Conservation (phyloP, 108 stramenopile species). For the Nitzschia palea region DNA sequence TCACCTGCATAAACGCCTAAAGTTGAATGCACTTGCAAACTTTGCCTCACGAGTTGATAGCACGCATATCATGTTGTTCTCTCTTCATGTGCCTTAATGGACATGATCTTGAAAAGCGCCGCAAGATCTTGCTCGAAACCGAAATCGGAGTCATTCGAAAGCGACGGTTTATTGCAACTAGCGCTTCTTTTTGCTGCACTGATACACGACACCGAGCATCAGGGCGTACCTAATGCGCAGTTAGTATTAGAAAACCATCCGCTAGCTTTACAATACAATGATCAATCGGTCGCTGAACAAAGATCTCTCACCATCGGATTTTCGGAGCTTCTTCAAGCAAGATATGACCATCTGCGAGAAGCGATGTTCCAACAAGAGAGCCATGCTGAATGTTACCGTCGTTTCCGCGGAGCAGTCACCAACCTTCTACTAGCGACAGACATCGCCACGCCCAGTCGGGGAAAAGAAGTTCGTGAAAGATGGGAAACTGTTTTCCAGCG, state of each 20-base stretch:
- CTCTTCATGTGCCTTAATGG: constrained; percentile 61
- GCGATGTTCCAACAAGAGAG: constrained; percentile 41
- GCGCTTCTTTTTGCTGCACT: constrained; percentile 72
- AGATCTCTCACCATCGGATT: constrained; percentile 65
- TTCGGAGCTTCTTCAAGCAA: constrained; percentile 49
- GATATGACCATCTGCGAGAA: constrained; percentile 41
- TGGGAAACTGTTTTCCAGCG: constrained; percentile 10
- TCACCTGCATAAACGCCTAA: no score
- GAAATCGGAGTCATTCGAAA: constrained; percentile 25
- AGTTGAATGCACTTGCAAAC: no score
- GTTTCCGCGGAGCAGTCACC: constrained; percentile 62
- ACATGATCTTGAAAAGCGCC: constrained; percentile 48
- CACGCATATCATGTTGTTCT: constrained; percentile 74
- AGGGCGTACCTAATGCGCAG: constrained; percentile 58
- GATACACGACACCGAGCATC: constrained; percentile 78
- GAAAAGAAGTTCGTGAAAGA: not conserved
- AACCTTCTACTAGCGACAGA: constrained; percentile 51
- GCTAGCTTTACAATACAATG: constrained; percentile 76
- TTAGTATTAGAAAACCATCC: constrained; percentile 52
- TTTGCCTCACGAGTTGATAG: constrained; percentile 5
- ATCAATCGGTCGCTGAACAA: constrained; percentile 80
- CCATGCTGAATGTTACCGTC: constrained; percentile 40
- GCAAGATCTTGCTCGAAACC: not conserved
- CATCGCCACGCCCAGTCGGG: constrained; percentile 53
- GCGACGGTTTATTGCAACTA: constrained; percentile 58